A percentile compares a stretch with the other conserved stretches of the same genome.
Conservation (phyloP, 2,329 filamentous ascomycete species). For the Rachicladosporium sp. region DNA sequence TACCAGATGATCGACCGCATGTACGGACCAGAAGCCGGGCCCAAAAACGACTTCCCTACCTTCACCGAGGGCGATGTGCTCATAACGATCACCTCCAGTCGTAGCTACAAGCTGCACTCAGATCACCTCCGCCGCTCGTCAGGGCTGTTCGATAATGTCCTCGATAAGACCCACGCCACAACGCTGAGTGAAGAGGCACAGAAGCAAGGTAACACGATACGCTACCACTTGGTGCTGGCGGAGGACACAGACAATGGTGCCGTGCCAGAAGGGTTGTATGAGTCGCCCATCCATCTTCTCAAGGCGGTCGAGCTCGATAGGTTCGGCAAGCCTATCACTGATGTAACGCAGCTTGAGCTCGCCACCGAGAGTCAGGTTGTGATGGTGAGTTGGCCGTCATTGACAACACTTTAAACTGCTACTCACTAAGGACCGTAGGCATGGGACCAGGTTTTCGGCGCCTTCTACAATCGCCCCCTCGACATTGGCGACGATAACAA, state of each 20-base stretch:
- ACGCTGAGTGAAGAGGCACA: slow-evolving; percentile 19
- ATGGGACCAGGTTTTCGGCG: slow-evolving; percentile 34
- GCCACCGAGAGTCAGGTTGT: slow-evolving; percentile 8
- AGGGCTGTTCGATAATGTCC: slow-evolving; percentile 11
- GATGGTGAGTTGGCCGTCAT: slow-evolving; percentile 4
- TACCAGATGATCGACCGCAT: slow-evolving; percentile 2
- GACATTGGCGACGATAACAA: slow-evolving; percentile 27
- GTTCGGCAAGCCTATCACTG: slow-evolving; percentile 4
- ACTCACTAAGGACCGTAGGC: slow-evolving; percentile 10
- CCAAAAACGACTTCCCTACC: slow-evolving; percentile 20
- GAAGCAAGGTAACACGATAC: slow-evolving; percentile 12
- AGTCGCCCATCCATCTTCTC: slow-evolving; percentile 1
- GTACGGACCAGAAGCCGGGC: not conserved
- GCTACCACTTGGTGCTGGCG: slow-evolving; percentile 14
- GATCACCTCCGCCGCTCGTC: slow-evolving; percentile 19
- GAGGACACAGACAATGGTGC: slow-evolving; percentile 8
- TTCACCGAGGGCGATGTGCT: slow-evolving; percentile 29
- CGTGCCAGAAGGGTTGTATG: not conserved
- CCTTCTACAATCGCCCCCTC: slow-evolving; percentile 34
- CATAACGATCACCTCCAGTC: slow-evolving; percentile 23
- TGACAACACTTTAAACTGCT: not conserved
- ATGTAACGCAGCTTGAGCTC: slow-evolving; percentile 3
- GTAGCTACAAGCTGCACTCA: slow-evolving; percentile 29
- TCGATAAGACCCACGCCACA: slow-evolving; percentile 15
- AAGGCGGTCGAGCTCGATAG: not conserved